Evolutionary conservation across 1,139 yeast genomes (phyloP).

Genomic region (Zygosaccharomyces sapae): DNA sequence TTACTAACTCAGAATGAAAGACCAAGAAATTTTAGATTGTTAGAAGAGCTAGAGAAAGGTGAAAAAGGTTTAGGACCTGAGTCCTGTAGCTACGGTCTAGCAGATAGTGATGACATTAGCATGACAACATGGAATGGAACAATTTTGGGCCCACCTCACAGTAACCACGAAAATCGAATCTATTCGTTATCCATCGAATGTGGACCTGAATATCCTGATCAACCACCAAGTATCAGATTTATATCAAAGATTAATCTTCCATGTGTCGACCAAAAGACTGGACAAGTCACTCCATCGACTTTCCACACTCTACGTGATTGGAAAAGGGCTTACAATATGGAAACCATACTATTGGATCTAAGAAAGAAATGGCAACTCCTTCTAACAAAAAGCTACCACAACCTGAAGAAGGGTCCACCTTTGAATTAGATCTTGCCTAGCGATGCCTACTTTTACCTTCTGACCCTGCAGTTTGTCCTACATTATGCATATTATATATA

Average conservation of each 20-base stretch:
- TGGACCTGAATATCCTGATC: slow-evolving; percentile 80
- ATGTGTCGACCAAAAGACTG: slow-evolving; percentile 67
- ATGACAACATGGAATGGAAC: slow-evolving; percentile 97
- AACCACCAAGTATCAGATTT: slow-evolving; percentile 79
- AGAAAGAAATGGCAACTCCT: slow-evolving; percentile 82
- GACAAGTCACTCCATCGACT: slow-evolving; percentile 56
- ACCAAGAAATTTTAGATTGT: slow-evolving; percentile 87
- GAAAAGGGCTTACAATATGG: slow-evolving; percentile 89
- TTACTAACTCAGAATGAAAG: slow-evolving; percentile 38
- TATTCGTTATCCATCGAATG: slow-evolving; percentile 79
- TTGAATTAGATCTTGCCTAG: slow-evolving; percentile 19
- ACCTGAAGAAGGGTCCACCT: slow-evolving; percentile 84
- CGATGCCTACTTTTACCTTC: background rate
- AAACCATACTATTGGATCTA: slow-evolving; percentile 79
- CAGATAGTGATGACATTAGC: slow-evolving; percentile 82
- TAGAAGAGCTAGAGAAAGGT: slow-evolving; percentile 96
- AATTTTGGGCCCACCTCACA: slow-evolving; percentile 94
- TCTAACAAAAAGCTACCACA: slow-evolving; percentile 81
- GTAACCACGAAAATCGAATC: slow-evolving; percentile 88
- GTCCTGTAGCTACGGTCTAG: slow-evolving; percentile 88
- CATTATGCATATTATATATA: too few relatives aligned
- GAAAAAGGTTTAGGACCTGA: slow-evolving; percentile 98
- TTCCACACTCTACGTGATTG: slow-evolving; percentile 75
- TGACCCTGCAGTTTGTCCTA: too few relatives aligned
- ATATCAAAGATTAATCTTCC: slow-evolving; percentile 84